These are phyloP conservation scores for Pleurotus ostreatus DNA, from an alignment of 768 basidiomycete species.

Conservation along the genomic window DNA sequence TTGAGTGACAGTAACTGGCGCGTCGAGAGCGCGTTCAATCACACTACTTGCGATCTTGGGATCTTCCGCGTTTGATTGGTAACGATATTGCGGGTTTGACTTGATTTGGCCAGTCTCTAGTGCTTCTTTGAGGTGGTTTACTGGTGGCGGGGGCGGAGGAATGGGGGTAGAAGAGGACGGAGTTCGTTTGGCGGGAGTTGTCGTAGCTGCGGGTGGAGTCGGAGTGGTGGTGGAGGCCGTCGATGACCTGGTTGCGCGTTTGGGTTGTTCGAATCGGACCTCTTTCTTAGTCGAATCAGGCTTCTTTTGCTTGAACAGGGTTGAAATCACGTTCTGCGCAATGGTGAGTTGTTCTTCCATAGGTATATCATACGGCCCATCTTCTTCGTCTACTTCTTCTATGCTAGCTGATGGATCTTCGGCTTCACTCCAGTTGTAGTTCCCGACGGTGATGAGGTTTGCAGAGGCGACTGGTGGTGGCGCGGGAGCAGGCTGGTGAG, in stretches of 20 bases:
- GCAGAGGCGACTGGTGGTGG: background rate
- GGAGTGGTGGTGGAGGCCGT: background rate
- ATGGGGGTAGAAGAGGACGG: background rate
- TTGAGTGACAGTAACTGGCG: slow-evolving; percentile 11
- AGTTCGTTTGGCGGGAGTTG: background rate
- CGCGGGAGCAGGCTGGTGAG: background rate
- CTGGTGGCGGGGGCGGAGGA: background rate
- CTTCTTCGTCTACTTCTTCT: background rate
- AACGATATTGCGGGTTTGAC: slow-evolving; percentile 11
- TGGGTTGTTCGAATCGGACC: background rate
- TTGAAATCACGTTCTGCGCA: slow-evolving; percentile 3
- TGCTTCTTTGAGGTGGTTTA: background rate
- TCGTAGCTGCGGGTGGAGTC: background rate
- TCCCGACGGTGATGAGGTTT: background rate
- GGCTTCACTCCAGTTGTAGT: background rate
- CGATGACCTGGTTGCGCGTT: background rate
- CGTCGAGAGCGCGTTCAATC: slow-evolving; percentile 9
- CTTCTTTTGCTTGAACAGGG: slow-evolving; percentile 1
- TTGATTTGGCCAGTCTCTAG: background rate
- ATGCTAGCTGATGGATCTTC: background rate
- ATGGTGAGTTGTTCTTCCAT: background rate
- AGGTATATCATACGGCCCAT: slow-evolving; percentile 3
- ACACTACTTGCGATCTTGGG: slow-evolving; percentile 2
- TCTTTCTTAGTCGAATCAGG: background rate
- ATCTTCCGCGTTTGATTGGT: slow-evolving; percentile 13